phyloP scores from a whole-genome alignment of 2,329 filamentous ascomycete species.

The Neurospora sp. region DNA sequence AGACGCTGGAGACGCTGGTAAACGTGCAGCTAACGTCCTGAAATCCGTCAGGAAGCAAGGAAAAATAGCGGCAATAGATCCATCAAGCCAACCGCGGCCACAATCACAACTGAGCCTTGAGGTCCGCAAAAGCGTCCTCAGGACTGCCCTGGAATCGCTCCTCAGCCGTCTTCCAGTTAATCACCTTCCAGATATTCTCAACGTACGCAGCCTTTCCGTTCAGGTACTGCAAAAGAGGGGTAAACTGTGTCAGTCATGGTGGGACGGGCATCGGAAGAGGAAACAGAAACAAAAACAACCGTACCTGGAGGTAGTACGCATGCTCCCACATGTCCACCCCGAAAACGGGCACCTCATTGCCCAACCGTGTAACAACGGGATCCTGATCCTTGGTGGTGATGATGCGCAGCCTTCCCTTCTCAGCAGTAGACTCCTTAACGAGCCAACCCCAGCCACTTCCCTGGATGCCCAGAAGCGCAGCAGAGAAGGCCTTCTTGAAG shows the following conservation, averaged over 20 bases:
- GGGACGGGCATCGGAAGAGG: neutral
- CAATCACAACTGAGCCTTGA: conserved; percentile 32
- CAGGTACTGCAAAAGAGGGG: conserved; percentile 48
- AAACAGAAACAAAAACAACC: conserved; percentile 11
- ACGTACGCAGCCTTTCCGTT: conserved; percentile 69
- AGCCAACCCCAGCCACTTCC: conserved; percentile 88
- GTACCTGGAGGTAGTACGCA: conserved; percentile 74
- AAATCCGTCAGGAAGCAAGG: neutral
- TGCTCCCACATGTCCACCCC: conserved; percentile 93
- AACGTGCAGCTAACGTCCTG: neutral
- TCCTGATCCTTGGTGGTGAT: conserved; percentile 84
- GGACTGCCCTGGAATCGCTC: conserved; percentile 43
- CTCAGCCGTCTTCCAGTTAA: conserved; percentile 68
- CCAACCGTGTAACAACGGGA: conserved; percentile 41
- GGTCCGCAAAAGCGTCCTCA: conserved; percentile 36
- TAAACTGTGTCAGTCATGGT: conserved; percentile 1
- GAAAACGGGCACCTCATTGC: conserved; percentile 57
- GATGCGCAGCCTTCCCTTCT: conserved; percentile 51
- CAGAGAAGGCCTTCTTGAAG: conserved; percentile 58
- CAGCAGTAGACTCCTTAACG: conserved; percentile 44
- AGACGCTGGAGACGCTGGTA: neutral
- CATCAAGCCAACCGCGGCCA: neutral
- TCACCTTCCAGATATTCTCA: conserved; percentile 66
- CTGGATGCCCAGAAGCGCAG: conserved; percentile 60
- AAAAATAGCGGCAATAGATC: neutral